A percentile compares a stretch with the other conserved stretches of the same genome.
Evolutionary conservation across 1,284 basidiomycete genomes (phyloP).

Genomic region (Fomitopsis palustris): DNA sequence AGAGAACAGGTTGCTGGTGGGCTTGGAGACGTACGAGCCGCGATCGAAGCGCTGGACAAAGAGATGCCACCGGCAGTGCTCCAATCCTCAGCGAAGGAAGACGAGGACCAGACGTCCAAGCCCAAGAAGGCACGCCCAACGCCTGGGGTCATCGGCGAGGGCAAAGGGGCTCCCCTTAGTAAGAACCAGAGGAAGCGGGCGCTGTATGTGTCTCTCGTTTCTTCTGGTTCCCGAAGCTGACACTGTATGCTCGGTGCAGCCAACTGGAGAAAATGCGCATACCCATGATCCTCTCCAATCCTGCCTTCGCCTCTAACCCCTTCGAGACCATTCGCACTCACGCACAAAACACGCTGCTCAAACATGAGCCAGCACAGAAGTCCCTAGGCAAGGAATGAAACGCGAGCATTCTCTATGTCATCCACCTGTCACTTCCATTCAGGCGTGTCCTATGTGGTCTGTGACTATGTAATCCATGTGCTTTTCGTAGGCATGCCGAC

Average conservation of each 20-base stretch:
- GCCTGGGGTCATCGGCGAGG: conserved; percentile 64
- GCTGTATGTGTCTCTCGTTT: conserved; percentile 49
- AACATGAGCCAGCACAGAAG: conserved; percentile 32
- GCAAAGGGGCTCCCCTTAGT: conserved; percentile 57
- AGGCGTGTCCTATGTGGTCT: not conserved
- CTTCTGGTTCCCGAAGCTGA: conserved; percentile 6
- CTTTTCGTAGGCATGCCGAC: too few relatives aligned
- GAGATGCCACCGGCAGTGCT: conserved; percentile 23
- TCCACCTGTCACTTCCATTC: not conserved
- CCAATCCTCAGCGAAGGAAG: conserved; percentile 7
- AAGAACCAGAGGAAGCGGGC: conserved; percentile 64
- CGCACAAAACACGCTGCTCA: conserved; percentile 73
- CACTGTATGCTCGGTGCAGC: conserved; percentile 33
- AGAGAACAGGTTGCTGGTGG: conserved; percentile 67
- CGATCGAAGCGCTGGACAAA: conserved; percentile 49
- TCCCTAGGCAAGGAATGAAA: not conserved
- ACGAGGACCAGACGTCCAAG: conserved; percentile 16
- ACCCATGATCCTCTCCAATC: conserved; percentile 66
- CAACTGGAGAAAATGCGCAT: conserved; percentile 66
- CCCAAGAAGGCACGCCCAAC: conserved; percentile 22
- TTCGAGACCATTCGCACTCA: conserved; percentile 79
- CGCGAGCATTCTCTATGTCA: not conserved
- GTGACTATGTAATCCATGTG: not conserved
- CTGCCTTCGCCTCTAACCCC: conserved; percentile 65
- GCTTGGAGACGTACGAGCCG: conserved; percentile 55